These are phyloP conservation scores for Spathaspora arborariae DNA, from an alignment of 805 yeast genomes.

Conservation along the genomic window DNA sequence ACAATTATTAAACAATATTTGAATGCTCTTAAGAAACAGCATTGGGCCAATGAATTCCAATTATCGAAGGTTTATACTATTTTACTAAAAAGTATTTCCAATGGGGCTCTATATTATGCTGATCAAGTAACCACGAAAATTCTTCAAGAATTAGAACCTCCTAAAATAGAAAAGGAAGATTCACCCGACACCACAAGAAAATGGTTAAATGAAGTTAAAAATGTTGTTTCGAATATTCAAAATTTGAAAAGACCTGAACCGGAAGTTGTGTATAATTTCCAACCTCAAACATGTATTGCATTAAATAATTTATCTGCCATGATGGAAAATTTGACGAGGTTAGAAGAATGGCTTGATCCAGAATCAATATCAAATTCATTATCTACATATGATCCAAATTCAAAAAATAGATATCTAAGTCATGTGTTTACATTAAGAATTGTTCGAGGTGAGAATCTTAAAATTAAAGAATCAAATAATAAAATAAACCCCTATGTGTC, in stretches of 20 bases:
- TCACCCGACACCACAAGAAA: constrained; percentile 18
- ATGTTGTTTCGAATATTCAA: constrained; percentile 42
- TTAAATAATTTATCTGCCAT: constrained; percentile 61
- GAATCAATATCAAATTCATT: constrained; percentile 48
- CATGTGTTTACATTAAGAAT: constrained; percentile 63
- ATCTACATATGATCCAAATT: constrained; percentile 26
- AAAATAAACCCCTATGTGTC: constrained; percentile 62
- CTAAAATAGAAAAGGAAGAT: constrained; percentile 17
- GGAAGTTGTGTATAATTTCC: constrained; percentile 54
- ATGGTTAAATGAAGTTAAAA: constrained; percentile 54
- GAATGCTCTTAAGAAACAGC: constrained; percentile 51
- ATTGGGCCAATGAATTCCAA: constrained; percentile 67
- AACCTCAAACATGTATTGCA: constrained; percentile 66
- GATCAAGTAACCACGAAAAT: constrained; percentile 32
- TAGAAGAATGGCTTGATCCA: constrained; percentile 58
- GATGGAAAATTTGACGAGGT: constrained; percentile 42
- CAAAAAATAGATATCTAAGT: constrained; percentile 32
- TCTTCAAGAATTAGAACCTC: constrained; percentile 40
- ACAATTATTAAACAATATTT: constrained; percentile 57
- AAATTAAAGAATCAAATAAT: constrained; percentile 16
- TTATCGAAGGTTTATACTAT: constrained; percentile 58
- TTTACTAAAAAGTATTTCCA: constrained; percentile 60
- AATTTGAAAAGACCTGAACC: constrained; percentile 27
- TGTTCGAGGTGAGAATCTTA: constrained; percentile 56
- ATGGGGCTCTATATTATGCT: constrained; percentile 53